Base-by-base conservation (phyloP, 2,329 filamentous ascomycete genomes). In the Alternaria tenuissima region DNA sequence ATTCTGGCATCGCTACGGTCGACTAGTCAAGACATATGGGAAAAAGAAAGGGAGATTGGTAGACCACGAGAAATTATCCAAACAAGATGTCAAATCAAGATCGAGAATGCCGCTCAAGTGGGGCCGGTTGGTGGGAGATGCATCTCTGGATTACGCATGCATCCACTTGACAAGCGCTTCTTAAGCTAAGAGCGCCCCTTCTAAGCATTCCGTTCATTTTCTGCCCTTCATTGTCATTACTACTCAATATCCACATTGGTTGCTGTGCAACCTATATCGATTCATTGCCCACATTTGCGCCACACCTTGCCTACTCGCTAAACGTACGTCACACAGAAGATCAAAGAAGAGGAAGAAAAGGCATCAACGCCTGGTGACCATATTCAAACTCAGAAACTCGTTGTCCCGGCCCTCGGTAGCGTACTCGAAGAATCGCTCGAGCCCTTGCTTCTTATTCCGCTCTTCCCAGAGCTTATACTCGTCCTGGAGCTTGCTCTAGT, bases 401-500 rank as follows among this genome's bases (percentile, higher is more conserved):
- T 51, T n/a, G 67, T 69, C 16, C 61, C 65, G 18, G 55, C 57
- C 57, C 63, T 57, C 12, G n/a, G 39, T 28, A 70, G 14, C 11
- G 54, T 57, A 53, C 55, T 64, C 28, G 53, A 34, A 18, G 44
- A 59, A 36, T 62, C 59, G 44, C 49, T 49, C 28, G 47, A 57
- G 54, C 51, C 54, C 44, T 61, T 62, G 39, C 52, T 63, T 52
- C 55, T 63, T 44, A 61, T 63, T 41, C 57, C 62, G 52, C 70
- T 74, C 59, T 41, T 62, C 54, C 57, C 62, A 30, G 72, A 75
- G 18, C 59, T 66, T 14, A 47, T 59, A 60, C 72, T 75, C 14
- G 68, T 67, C 41, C 70, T 60, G 11, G 71, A 73, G 51, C 67
- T 71, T 32, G 72, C 72, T 55, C 74, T 67, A 18, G 59, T 39